phyloP scores from a whole-genome alignment of 768 basidiomycete species.

The Nevesoporus exiguus region DNA sequence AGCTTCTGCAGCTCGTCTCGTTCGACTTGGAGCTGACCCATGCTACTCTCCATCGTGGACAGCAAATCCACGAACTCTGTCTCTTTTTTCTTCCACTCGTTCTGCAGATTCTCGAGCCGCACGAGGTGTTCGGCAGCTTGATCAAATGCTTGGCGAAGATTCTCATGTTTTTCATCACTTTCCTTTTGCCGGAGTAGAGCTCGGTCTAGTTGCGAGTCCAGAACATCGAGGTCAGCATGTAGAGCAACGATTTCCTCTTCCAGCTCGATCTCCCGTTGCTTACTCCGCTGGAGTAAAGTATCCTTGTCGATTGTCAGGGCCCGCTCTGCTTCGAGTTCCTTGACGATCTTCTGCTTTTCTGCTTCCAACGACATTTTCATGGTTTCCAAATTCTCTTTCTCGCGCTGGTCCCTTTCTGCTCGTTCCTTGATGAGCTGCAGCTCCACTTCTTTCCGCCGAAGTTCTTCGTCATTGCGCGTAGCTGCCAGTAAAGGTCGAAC shows the following conservation, averaged over 20 bases:
- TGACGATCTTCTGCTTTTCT: slow-evolving; percentile 80
- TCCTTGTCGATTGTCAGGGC: slow-evolving; percentile 81
- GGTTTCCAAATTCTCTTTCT: slow-evolving; percentile 72
- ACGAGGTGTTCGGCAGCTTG: slow-evolving; percentile 85
- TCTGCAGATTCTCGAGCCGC: slow-evolving; percentile 73
- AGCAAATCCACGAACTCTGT: slow-evolving; percentile 57
- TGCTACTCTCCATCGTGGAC: slow-evolving; percentile 52
- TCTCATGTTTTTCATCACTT: slow-evolving; percentile 73
- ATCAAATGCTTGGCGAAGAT: slow-evolving; percentile 69
- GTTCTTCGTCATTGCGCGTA: slow-evolving; percentile 88
- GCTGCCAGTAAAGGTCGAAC: slow-evolving; percentile 91
- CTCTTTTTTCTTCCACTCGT: slow-evolving; percentile 64
- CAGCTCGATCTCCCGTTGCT: slow-evolving; percentile 78
- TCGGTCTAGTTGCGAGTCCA: slow-evolving; percentile 84
- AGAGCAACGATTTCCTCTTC: slow-evolving; percentile 81
- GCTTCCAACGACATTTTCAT: slow-evolving; percentile 80
- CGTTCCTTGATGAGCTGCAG: slow-evolving; percentile 75
- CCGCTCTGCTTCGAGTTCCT: slow-evolving; percentile 80
- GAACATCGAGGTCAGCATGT: slow-evolving; percentile 77
- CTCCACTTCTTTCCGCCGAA: slow-evolving; percentile 84
- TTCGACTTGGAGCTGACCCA: slow-evolving; percentile 54
- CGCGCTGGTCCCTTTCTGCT: slow-evolving; percentile 82
- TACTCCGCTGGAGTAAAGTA: slow-evolving; percentile 73
- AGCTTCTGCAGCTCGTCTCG: slow-evolving; percentile 61
- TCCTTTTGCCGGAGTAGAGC: slow-evolving; percentile 76